Conservation (phyloP, 2,329 filamentous ascomycete genomes). For the Rosellinia necatrix region DNA sequence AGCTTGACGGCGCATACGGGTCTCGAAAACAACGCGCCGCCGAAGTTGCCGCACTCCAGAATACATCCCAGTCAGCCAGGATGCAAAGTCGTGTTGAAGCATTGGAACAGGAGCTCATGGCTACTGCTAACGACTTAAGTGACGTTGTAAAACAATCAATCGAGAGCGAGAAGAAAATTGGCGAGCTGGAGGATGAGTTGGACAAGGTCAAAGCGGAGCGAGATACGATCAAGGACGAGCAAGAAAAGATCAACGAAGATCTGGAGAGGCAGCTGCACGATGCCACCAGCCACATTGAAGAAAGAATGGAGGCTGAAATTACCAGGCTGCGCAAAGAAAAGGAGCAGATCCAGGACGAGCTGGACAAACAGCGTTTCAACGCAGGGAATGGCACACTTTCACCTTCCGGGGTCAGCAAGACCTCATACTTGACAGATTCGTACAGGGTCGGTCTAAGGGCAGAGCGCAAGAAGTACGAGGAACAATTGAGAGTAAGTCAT, state of each 20-base stretch:
- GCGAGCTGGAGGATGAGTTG: slow-evolving; percentile 40
- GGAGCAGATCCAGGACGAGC: slow-evolving; percentile 40
- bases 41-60: slow-evolving; percentile 58
- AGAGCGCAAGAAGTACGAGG: slow-evolving; percentile 43
- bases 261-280: slow-evolving; percentile 36
- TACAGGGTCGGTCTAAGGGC: slow-evolving; percentile 40
- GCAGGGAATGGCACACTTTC: slow-evolving; percentile 33
- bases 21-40: slow-evolving; percentile 62
- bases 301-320: slow-evolving; percentile 35
- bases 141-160: slow-evolving; percentile 42
- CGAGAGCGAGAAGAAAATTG: slow-evolving; percentile 43
- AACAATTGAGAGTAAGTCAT: slow-evolving; percentile 41
- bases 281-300: slow-evolving; percentile 33
- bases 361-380: slow-evolving; percentile 40
- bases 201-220: slow-evolving; percentile 38
- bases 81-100: slow-evolving; percentile 50
- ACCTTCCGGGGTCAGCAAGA: slow-evolving; percentile 36
- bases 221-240: slow-evolving; percentile 33
- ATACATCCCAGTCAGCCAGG: slow-evolving; percentile 47
- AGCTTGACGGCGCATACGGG: slow-evolving; percentile 66
- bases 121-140: slow-evolving; percentile 43
- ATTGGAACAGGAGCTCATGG: slow-evolving; percentile 70
- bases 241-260: slow-evolving; percentile 33
- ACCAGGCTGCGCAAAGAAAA: slow-evolving; percentile 39
- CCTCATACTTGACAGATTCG: slow-evolving; percentile 41